phyloP scores from a whole-genome alignment of 1,284 basidiomycete species.

The Volvariella volvacea region DNA sequence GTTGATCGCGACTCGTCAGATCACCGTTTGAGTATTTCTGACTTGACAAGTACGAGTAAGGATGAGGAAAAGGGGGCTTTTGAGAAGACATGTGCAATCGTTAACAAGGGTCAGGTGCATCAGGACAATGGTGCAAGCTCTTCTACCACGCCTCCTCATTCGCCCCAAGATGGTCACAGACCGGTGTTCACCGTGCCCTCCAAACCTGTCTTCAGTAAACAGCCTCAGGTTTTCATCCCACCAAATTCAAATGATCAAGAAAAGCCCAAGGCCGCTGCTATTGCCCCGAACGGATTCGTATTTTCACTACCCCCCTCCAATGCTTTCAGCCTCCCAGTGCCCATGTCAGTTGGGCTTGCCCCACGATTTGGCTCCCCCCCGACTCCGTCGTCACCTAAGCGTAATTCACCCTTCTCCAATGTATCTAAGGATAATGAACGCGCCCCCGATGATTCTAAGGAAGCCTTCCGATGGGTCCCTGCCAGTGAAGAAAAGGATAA shows the following conservation, averaged over 20 bases:
- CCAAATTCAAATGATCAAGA: slow-evolving; percentile 14
- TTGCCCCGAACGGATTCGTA: slow-evolving; percentile 3
- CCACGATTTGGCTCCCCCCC: slow-evolving; percentile 23
- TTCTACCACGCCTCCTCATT: slow-evolving; percentile 55
- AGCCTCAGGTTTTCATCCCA: slow-evolving; percentile 48
- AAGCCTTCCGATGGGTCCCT: background rate
- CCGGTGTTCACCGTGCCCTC: slow-evolving; percentile 27
- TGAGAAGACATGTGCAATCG: no score
- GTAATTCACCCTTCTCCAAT: slow-evolving; percentile 16
- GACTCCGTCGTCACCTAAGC: background rate
- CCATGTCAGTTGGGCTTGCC: slow-evolving; percentile 39
- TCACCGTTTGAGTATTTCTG: slow-evolving; percentile 45
- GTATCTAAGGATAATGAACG: slow-evolving; percentile 17
- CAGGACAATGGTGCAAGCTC: slow-evolving; percentile 20
- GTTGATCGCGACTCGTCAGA: slow-evolving; percentile 3
- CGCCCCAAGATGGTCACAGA: slow-evolving; percentile 38
- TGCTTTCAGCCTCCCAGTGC: slow-evolving; percentile 34
- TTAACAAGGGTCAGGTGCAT: no score
- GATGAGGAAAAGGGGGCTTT: no score
- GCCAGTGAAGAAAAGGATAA: background rate
- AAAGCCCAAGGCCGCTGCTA: background rate
- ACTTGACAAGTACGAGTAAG: slow-evolving; percentile 23
- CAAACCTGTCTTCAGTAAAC: slow-evolving; percentile 53
- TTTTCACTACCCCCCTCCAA: slow-evolving; percentile 14
- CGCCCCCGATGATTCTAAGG: slow-evolving; percentile 7